Percentiles rank a stretch among this genome's conserved stretches.
Conservation (phyloP, 352 stramenopile species). For the Globisporangium cystogenes region DNA sequence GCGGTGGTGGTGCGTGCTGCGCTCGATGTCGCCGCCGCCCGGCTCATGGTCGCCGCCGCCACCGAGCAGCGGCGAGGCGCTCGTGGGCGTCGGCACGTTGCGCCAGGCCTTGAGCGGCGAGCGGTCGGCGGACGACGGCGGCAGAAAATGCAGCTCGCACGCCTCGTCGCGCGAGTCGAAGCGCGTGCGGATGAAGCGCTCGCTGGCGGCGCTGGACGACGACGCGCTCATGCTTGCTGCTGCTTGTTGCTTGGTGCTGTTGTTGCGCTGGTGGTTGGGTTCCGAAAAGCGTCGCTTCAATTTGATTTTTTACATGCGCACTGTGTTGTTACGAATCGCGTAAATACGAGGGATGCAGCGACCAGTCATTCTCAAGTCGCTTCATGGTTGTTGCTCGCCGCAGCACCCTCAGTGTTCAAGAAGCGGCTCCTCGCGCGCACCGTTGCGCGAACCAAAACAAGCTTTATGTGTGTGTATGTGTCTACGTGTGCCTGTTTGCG, state of each 20-base stretch:
- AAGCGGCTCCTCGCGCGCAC: neutral
- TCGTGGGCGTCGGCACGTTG: conserved; percentile 51
- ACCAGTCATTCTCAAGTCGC: neutral
- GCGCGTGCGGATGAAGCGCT: conserved; percentile 42
- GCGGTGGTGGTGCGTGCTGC: conserved; percentile 5
- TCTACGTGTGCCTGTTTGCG: neutral
- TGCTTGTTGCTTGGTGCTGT: neutral
- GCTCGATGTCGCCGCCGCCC: conserved; percentile 8
- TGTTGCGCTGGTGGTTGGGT: neutral
- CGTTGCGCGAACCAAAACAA: neutral
- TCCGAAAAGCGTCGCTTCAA: neutral
- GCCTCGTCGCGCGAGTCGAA: conserved; percentile 61
- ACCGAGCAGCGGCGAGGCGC: conserved; percentile 30
- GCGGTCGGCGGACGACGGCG: conserved; percentile 65
- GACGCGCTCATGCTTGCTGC: neutral
- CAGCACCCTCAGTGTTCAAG: conserved; percentile 7
- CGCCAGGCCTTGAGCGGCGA: conserved; percentile 74
- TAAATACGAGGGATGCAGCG: neutral
- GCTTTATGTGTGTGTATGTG: neutral
- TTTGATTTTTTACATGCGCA: neutral
- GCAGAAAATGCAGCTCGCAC: conserved; percentile 49
- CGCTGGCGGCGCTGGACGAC: neutral
- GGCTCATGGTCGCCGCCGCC: conserved; percentile 32
- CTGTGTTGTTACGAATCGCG: neutral
- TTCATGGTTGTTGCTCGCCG: neutral